A percentile compares a stretch with the other conserved stretches of the same genome.
phyloP scores from a whole-genome alignment of 1,139 yeast genomes.

The Saccharomycopsis hybrid region DNA sequence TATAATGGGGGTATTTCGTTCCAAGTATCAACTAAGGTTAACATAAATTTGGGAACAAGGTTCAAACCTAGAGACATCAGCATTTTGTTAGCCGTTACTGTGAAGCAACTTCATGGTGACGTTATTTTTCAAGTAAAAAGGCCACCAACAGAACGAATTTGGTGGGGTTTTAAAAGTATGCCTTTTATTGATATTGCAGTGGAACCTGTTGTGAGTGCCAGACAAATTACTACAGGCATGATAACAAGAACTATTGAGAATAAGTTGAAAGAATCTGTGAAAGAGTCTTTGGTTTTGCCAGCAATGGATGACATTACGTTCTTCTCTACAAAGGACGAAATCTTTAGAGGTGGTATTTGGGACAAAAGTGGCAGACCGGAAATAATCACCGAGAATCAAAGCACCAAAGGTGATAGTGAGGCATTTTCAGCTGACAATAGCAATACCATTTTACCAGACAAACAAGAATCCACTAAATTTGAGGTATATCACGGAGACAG shows the following conservation, averaged over 20 bases:
- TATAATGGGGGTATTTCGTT: conserved; percentile 72
- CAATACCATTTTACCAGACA: neutral
- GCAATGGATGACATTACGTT: conserved; percentile 83
- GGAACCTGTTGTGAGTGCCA: conserved; percentile 83
- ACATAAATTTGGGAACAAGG: conserved; percentile 64
- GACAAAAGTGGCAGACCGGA: conserved; percentile 36
- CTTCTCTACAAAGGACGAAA: conserved; percentile 54
- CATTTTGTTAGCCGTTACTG: conserved; percentile 62
- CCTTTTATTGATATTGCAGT: conserved; percentile 70
- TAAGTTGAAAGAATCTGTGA: conserved; percentile 71
- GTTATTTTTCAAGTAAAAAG: conserved; percentile 66
- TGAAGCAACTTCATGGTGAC: conserved; percentile 69
- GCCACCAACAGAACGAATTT: conserved; percentile 82
- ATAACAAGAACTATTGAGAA: conserved; percentile 76
- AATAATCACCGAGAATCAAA: conserved; percentile 6
- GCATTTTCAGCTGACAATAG: neutral
- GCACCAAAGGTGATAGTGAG: neutral
- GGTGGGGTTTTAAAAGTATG: conserved; percentile 83
- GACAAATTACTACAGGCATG: conserved; percentile 70
- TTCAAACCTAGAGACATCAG: conserved; percentile 78
- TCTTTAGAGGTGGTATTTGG: conserved; percentile 94
- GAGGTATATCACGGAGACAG: neutral
- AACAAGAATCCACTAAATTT: neutral
- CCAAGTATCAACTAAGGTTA: conserved; percentile 73
- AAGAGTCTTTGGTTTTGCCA: conserved; percentile 76